phyloP scores from a whole-genome alignment of 371 early-diverging fungal genomes.

The Mortierella sp. region DNA sequence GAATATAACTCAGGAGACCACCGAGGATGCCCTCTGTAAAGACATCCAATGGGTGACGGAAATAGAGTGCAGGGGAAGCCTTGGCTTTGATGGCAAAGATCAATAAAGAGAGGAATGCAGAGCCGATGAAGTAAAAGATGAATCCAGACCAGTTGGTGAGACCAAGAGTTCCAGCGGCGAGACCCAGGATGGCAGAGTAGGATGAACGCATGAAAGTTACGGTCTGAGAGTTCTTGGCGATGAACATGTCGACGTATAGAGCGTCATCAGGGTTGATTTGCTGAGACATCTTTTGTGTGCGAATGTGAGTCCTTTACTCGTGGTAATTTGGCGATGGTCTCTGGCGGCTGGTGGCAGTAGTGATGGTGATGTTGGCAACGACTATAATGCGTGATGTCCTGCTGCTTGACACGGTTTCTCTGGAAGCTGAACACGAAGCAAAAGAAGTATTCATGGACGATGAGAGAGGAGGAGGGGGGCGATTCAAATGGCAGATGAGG shows the following conservation, averaged over 20 bases:
- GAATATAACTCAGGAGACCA: conserved; percentile 80
- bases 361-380: too few relatives aligned
- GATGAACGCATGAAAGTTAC: conserved; percentile 82
- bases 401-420: too few relatives aligned
- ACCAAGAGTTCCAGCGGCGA: conserved; percentile 85
- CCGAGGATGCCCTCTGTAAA: conserved; percentile 76
- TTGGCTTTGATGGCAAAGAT: conserved; percentile 61
- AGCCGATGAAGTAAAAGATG: conserved; percentile 78
- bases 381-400: too few relatives aligned
- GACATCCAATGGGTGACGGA: conserved; percentile 67
- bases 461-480: too few relatives aligned
- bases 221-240: conserved; percentile 74
- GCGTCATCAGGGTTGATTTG: conserved; percentile 58
- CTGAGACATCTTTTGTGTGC: conserved; percentile 36
- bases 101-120: conserved; percentile 68
- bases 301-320: conserved; percentile 2
- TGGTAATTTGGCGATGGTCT: background rate
- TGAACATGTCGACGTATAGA: conserved; percentile 66
- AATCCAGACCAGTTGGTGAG: conserved; percentile 79
- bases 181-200: conserved; percentile 81
- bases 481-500: background rate
- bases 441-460: background rate
- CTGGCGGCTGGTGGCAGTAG: conserved; percentile 3
- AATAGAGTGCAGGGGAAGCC: conserved; percentile 59
- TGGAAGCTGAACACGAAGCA: background rate